phyloP scores from a whole-genome alignment of 2,329 filamentous ascomycete species.

The Xylaria sp. region DNA sequence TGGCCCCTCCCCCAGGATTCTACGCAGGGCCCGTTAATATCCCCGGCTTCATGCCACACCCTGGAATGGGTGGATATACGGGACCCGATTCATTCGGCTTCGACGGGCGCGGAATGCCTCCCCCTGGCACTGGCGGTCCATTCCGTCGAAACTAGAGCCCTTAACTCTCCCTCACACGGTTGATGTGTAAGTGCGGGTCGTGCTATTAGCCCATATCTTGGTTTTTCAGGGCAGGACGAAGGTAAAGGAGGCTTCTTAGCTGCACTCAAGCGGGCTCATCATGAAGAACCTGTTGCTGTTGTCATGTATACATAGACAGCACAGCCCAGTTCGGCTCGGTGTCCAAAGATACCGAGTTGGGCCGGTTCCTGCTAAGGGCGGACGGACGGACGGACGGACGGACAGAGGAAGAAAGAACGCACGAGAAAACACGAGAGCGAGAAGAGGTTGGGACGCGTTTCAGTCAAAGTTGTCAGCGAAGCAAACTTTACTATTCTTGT shows the following conservation, averaged over 20 bases:
- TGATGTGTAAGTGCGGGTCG: slow-evolving; percentile 3
- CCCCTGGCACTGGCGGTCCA: slow-evolving; percentile 53
- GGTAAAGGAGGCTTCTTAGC: background rate
- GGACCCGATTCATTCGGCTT: slow-evolving; percentile 64
- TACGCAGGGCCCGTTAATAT: slow-evolving; percentile 55
- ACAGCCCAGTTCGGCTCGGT: background rate
- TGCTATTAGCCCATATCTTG: slow-evolving; percentile 13
- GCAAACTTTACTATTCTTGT: slow-evolving; percentile 10
- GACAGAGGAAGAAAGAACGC: slow-evolving; percentile 2
- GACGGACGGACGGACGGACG: no score
- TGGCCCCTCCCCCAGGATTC: slow-evolving; percentile 67
- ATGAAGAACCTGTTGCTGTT: background rate
- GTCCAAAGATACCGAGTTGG: background rate
- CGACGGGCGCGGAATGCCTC: slow-evolving; percentile 66
- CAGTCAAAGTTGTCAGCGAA: slow-evolving; percentile 17
- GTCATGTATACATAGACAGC: background rate
- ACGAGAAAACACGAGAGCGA: slow-evolving; percentile 21
- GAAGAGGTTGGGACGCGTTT: slow-evolving; percentile 8
- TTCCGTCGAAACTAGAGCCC: slow-evolving; percentile 52
- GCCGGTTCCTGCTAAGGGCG: background rate
- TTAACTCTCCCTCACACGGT: background rate
- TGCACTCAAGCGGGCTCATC: background rate
- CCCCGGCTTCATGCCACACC: slow-evolving; percentile 63
- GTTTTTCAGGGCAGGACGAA: slow-evolving; percentile 3
- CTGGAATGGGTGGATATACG: slow-evolving; percentile 66